A percentile compares a stretch with the other conserved stretches of the same genome.
These are phyloP conservation scores for Lactifluus pinguis DNA, from an alignment of 768 basidiomycete genomes.

Conservation along the genomic window DNA sequence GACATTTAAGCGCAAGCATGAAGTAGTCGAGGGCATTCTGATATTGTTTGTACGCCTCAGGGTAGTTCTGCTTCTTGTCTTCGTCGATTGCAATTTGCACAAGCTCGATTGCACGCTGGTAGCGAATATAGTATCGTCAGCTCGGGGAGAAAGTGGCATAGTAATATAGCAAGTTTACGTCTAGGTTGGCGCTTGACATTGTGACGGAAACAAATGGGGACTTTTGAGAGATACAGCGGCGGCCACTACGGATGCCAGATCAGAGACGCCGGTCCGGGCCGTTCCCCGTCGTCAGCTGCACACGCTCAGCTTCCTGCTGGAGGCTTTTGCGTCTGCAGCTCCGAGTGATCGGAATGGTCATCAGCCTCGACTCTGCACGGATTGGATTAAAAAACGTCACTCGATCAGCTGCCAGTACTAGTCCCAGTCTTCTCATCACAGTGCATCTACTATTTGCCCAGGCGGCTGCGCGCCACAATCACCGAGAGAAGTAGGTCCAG, in stretches of 20 bases:
- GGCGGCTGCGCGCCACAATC: background rate
- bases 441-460: background rate
- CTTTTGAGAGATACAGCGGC: background rate
- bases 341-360: background rate
- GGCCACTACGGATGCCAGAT: background rate
- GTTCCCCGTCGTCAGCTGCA: background rate
- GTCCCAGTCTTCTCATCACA: too few species aligned
- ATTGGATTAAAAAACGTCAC: background rate
- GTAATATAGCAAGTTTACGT: background rate
- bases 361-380: too few species aligned
- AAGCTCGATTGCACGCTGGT: conserved; percentile 75
- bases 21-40: conserved; percentile 96
- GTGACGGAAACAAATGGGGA: background rate
- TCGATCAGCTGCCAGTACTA: background rate
- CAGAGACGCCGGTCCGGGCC: background rate
- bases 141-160: background rate
- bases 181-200: conserved; percentile 15
- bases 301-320: too few species aligned
- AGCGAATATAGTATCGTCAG: background rate
- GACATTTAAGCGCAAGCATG: conserved; percentile 93
- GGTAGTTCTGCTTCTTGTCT: conserved; percentile 88
- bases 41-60: conserved; percentile 90
- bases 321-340: too few species aligned
- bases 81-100: conserved; percentile 90
- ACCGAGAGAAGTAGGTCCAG: background rate